Percentiles rank a stretch among this genome's conserved stretches.
These are phyloP conservation scores for Wallacemonas sp. DNA, from an alignment of 208 protist species.

Conservation along the genomic window DNA sequence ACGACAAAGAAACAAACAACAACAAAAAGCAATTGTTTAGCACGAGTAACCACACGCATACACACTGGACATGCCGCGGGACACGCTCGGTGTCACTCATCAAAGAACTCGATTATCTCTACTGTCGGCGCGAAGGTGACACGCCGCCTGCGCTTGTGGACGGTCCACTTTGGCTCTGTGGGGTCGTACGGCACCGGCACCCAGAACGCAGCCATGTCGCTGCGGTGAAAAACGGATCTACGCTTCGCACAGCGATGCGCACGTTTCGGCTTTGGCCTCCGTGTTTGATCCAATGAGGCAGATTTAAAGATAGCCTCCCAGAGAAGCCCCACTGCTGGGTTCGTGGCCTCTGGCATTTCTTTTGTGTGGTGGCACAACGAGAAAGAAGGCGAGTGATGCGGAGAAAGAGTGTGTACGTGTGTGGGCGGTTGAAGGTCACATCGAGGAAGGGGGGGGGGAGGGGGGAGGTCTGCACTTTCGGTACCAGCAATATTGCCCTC, in stretches of 20 bases:
- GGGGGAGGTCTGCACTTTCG: too few species aligned
- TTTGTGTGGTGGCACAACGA: too few species aligned
- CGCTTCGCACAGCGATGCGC: background rate
- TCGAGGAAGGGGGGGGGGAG: too few species aligned
- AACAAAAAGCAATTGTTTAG: background rate
- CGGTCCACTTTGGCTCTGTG: slow-evolving; percentile 4
- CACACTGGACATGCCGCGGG: too few species aligned
- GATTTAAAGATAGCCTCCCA: background rate
- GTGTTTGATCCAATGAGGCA: too few species aligned
- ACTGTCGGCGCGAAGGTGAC: slow-evolving; percentile 12
- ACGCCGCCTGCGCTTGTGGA: background rate
- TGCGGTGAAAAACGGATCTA: background rate
- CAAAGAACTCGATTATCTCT: slow-evolving; percentile 6
- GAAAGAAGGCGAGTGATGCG: too few species aligned
- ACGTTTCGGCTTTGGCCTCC: background rate
- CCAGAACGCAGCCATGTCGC: background rate
- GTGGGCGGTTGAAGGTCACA: too few species aligned
- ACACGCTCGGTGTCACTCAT: too few species aligned
- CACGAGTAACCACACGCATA: background rate
- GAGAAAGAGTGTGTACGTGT: too few species aligned
- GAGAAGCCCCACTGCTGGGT: background rate
- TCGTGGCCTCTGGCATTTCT: slow-evolving; percentile 1
- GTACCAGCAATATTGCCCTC: too few species aligned
- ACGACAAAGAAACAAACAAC: background rate
- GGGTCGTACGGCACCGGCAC: slow-evolving; percentile 3